phyloP scores from a whole-genome alignment of 257 asterid species.

The Solanum acaule region DNA sequence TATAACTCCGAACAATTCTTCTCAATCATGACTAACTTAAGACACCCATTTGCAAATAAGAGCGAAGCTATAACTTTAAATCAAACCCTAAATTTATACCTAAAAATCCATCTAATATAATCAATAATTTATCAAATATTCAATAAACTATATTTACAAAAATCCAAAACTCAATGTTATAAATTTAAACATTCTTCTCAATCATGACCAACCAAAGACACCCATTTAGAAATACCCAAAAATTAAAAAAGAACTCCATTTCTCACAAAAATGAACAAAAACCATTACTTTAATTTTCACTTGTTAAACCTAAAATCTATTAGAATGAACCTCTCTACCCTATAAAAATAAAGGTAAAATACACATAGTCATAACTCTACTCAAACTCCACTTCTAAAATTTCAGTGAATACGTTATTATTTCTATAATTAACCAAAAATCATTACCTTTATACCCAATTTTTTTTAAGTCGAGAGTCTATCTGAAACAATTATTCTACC shows the following conservation, averaged over 20 bases:
- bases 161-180: neutral
- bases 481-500: neutral
- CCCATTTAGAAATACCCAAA: neutral
- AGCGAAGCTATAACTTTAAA: neutral
- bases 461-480: too few relatives aligned
- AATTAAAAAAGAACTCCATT: neutral
- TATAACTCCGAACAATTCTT: neutral
- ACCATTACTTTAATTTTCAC: neutral
- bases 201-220: neutral
- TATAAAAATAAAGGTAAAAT: neutral
- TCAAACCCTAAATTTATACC: neutral
- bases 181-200: neutral
- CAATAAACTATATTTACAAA: neutral
- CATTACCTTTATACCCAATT: neutral
- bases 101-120: neutral
- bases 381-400: neutral
- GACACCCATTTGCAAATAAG: neutral
- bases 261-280: neutral
- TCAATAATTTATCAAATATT: neutral
- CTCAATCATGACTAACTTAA: neutral
- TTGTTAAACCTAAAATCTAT: neutral
- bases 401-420: neutral
- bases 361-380: neutral
- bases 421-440: neutral
- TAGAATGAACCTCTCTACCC: accelerated